phyloP scores from a whole-genome alignment of 2,329 filamentous ascomycete genomes.

The Neoascochyta sp. region DNA sequence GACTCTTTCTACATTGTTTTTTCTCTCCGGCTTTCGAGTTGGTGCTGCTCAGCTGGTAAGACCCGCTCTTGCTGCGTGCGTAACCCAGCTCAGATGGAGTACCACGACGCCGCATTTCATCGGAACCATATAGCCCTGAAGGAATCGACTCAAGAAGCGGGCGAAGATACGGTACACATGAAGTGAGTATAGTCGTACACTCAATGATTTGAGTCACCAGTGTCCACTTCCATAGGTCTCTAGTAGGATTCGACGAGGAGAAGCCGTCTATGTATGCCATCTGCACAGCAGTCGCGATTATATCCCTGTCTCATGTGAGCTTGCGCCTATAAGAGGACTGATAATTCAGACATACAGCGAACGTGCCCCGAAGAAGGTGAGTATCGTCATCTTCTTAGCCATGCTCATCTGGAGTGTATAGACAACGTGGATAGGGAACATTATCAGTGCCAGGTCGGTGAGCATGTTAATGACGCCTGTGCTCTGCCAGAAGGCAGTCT shows the following conservation, averaged over 20 bases:
- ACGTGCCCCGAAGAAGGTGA: slow-evolving; percentile 32
- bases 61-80: slow-evolving; percentile 23
- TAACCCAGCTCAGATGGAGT: slow-evolving; percentile 29
- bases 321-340: background rate
- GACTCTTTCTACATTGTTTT: slow-evolving; percentile 15
- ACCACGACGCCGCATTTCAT: slow-evolving; percentile 31
- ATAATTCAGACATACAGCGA: slow-evolving; percentile 18
- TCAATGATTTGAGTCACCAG: slow-evolving; percentile 32
- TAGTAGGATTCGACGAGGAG: slow-evolving; percentile 24
- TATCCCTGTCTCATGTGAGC: slow-evolving; percentile 23
- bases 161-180: slow-evolving; percentile 35
- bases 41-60: slow-evolving; percentile 29
- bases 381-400: slow-evolving; percentile 33
- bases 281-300: slow-evolving; percentile 32
- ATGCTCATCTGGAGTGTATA: slow-evolving; percentile 35
- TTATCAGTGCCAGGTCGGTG: slow-evolving; percentile 32
- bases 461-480: slow-evolving; percentile 33
- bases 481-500: slow-evolving; percentile 31
- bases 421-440: slow-evolving; percentile 35
- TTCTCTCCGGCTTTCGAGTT: slow-evolving; percentile 8
- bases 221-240: slow-evolving; percentile 35
- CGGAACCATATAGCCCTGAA: slow-evolving; percentile 32
- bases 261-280: slow-evolving; percentile 29
- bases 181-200: slow-evolving; percentile 36
- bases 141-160: slow-evolving; percentile 33